These are phyloP conservation scores for Colletotrichum musicola DNA, from an alignment of 2,329 filamentous ascomycete genomes.

Conservation along the genomic window DNA sequence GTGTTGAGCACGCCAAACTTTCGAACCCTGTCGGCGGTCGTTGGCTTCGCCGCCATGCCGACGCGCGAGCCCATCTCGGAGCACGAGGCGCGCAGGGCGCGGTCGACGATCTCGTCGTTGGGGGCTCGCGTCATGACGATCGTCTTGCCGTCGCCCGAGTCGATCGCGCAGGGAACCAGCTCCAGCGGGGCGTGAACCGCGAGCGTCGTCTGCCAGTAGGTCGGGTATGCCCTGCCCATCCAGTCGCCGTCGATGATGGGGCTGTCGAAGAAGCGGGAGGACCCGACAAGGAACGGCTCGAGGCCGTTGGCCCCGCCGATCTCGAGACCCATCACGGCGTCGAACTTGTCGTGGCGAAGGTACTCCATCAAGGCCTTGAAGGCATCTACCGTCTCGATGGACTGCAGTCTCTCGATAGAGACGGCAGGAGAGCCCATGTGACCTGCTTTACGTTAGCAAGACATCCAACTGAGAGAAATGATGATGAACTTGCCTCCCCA, in stretches of 20 bases:
- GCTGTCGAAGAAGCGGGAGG: conserved; percentile 63
- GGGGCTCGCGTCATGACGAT: conserved; percentile 58
- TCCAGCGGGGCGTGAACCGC: conserved; percentile 55
- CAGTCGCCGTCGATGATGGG: conserved; percentile 67
- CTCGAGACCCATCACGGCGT: conserved; percentile 60
- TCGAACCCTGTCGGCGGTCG: conserved; percentile 41
- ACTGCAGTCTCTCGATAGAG: conserved; percentile 56
- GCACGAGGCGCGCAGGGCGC: conserved; percentile 54
- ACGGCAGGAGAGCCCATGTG: conserved; percentile 58
- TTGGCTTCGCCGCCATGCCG: conserved; percentile 36
- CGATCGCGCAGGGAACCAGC: conserved; percentile 58
- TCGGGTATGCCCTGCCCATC: conserved; percentile 69
- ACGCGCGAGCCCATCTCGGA: conserved; percentile 50
- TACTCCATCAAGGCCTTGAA: conserved; percentile 53
- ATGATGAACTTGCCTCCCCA: conserved; percentile 50
- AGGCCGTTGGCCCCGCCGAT: conserved; percentile 77
- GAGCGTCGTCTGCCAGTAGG: conserved; percentile 66
- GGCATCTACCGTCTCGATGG: conserved; percentile 53
- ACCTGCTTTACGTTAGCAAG: neutral
- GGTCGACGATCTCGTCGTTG: conserved; percentile 43
- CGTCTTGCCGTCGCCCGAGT: conserved; percentile 58
- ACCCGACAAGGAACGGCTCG: conserved; percentile 68
- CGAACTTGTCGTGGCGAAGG: conserved; percentile 45
- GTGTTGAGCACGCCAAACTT: conserved; percentile 37
- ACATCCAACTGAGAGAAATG: fast-evolving